These are phyloP conservation scores for Botrytis aclada DNA, from an alignment of 2,329 filamentous ascomycete species.

Conservation along the genomic window DNA sequence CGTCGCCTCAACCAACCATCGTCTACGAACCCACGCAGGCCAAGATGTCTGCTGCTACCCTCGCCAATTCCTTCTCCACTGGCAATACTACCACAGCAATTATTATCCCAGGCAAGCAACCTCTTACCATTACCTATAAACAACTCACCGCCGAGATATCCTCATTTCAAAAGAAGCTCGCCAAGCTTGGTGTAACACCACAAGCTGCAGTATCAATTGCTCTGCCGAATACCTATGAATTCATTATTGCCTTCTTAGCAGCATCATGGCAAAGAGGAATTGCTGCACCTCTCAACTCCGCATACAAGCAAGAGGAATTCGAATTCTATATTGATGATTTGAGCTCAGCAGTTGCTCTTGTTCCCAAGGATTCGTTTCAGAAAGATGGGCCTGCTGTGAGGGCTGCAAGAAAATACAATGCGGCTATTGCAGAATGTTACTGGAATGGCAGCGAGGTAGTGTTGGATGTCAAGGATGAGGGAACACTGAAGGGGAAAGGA, in stretches of 20 bases:
- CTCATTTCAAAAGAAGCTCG: constrained; percentile 74
- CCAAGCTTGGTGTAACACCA: constrained; percentile 66
- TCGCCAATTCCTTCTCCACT: constrained; percentile 55
- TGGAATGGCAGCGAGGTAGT: constrained; percentile 70
- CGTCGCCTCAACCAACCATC: constrained; percentile 3
- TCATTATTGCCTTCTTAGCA: constrained; percentile 84
- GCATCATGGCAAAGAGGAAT: constrained; percentile 79
- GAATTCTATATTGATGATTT: constrained; percentile 91
- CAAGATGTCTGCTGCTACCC: constrained; percentile 43
- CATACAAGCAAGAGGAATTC: constrained; percentile 86
- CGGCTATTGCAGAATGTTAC: constrained; percentile 84
- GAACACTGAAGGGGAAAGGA: constrained; percentile 57
- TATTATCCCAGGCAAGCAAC: constrained; percentile 67
- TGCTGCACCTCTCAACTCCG: constrained; percentile 81
- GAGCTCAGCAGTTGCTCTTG: constrained; percentile 72
- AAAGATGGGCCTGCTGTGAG: constrained; percentile 68
- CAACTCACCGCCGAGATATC: constrained; percentile 63
- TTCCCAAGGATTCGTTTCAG: constrained; percentile 67
- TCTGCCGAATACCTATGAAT: constrained; percentile 80
- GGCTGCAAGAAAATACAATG: constrained; percentile 74
- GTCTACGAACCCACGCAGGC: not conserved
- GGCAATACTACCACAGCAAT: constrained; percentile 57
- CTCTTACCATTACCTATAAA: constrained; percentile 67
- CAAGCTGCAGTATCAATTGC: constrained; percentile 77
- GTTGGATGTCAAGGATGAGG: constrained; percentile 73